Conservation (phyloP, 192 early-diverging fungal genomes). For the Jimgerdemannia lactiflua region DNA sequence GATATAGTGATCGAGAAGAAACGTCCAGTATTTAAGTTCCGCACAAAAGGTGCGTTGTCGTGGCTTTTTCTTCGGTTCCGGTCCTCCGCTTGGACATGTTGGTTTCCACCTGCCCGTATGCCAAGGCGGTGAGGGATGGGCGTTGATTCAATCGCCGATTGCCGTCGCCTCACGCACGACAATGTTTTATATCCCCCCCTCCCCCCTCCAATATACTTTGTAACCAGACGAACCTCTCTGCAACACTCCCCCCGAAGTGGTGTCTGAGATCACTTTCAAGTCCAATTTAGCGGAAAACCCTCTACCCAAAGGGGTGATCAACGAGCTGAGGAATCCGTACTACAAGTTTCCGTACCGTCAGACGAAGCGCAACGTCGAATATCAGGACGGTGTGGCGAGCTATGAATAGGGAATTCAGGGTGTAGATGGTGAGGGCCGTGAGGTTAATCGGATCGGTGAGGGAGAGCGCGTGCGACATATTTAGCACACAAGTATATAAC, state of each 20-base stretch:
- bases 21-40: conserved; percentile 23
- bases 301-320: conserved; percentile 9
- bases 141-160: too few species aligned
- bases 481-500: too few species aligned
- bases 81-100: too few species aligned
- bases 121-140: too few species aligned
- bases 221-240: conserved; percentile 3
- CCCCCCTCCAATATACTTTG: background rate
- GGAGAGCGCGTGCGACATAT: too few species aligned
- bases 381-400: too few species aligned
- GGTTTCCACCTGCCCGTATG: too few species aligned
- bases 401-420: too few species aligned
- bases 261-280: conserved; percentile 4
- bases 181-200: background rate
- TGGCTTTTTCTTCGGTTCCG: background rate
- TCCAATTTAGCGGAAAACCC: background rate
- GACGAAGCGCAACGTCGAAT: too few species aligned
- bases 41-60: conserved; percentile 21
- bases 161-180: background rate
- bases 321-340: conserved; percentile 6
- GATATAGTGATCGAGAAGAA: conserved; percentile 36
- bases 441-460: too few species aligned
- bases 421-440: too few species aligned
- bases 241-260: background rate
- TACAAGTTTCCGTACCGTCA: background rate